A percentile compares a stretch with the other conserved stretches of the same genome.
Evolutionary conservation across 2,329 filamentous ascomycete genomes (phyloP).

Genomic region (Trichoderma aggressivum): DNA sequence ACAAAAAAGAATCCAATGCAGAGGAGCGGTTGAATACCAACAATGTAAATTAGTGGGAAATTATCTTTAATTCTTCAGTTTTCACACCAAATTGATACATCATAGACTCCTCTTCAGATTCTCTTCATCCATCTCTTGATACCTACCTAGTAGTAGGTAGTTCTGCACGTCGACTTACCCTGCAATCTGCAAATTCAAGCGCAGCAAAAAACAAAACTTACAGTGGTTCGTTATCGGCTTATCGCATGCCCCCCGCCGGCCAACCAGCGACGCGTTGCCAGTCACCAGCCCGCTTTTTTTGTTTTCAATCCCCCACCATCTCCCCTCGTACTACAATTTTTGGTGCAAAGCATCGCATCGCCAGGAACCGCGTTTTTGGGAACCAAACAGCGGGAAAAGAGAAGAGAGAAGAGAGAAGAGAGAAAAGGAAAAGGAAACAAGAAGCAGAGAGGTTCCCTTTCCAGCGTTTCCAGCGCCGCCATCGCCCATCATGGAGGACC

Average conservation of each 20-base stretch:
- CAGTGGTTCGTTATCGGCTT: neutral
- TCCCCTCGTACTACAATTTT: constrained; percentile 11
- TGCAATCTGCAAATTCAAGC: no score
- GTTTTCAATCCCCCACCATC: constrained; percentile 19
- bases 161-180: neutral
- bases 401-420: neutral
- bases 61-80: no score
- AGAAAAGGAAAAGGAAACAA: neutral
- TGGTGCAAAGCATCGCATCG: neutral
- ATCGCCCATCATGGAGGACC: constrained; percentile 72
- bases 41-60: no score
- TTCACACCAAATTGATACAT: no score
- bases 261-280: constrained; percentile 16
- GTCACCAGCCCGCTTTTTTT: constrained; percentile 19
- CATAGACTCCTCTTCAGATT: neutral
- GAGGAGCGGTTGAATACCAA: no score
- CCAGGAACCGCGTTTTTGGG: neutral
- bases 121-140: no score
- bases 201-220: no score
- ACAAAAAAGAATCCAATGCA: neutral
- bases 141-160: no score
- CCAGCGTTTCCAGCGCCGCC: neutral
- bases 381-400: neutral
- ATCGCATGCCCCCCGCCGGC: neutral
- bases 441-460: neutral